Evolutionary conservation across 139 green algal genomes (phyloP), one percentile per base, ranked within the genome.

Genomic region (Volvox reticuliferus): DNA sequence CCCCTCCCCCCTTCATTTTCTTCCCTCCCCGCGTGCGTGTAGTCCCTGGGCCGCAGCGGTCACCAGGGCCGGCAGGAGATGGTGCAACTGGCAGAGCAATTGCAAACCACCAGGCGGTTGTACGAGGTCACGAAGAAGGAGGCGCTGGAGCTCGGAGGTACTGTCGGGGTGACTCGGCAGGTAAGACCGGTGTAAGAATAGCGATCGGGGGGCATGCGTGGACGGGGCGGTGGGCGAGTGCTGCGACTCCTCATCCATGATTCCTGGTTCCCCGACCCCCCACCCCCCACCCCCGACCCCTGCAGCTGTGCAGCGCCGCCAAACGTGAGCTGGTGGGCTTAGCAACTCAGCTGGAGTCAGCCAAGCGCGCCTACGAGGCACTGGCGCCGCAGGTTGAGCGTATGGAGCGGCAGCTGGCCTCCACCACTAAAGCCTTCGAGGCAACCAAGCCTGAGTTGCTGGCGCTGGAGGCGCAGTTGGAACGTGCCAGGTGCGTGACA

Each of bases 121-220:
- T 89, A 89, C 85, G 85, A 89, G 69, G 33, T 20, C 69, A 89
- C 85, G 37, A 82, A 82, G 85, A 71, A 82, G 85, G 85, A 89
- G 85, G 85, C 85, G 0, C 6, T 0, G 18, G 69, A 89, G 85
- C 85, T 89, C 37, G 85, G 85, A 14, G 69, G 85, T 21, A 30
- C 85, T 2, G 69, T 89, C 26, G 85, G 85, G 12, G 69, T 82
- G 19, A 89, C 85, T 2, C 85, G 85, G 0, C 69, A 82, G 85
- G 85, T 89, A 30, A 0, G 85, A 55, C 44, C 44, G n/a, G n/a
- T n/a, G n/a, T n/a, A n/a, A n/a, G n/a, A n/a, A n/a, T n/a, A n/a
- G n/a, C n/a, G n/a, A n/a, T n/a, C n/a, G n/a, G n/a, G n/a, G n/a
- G n/a, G n/a, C n/a, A n/a, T n/a, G n/a, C n/a, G n/a, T n/a, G n/a